Base-by-base conservation (phyloP, 2,329 filamentous ascomycete species). In the Fusarium subtropicale region DNA sequence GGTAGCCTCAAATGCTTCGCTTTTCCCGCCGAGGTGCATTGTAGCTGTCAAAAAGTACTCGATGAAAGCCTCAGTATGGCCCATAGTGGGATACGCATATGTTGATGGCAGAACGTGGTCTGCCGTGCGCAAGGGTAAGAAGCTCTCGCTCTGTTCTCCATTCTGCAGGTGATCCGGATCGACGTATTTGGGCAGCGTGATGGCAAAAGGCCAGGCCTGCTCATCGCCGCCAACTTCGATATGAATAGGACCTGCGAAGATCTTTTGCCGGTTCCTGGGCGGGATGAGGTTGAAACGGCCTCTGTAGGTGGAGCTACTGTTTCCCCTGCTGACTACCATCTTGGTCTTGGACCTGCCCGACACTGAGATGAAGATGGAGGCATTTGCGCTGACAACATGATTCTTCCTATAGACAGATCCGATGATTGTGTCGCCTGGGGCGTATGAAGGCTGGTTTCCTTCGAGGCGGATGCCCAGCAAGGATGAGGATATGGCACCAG, bases 21-120 rank as follows among this genome's bases (percentile, higher is more conserved):
- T 51, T 9, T 58, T 22, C 0, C 38, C 34, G 0, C 55, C 66
- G 39, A 63, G 66, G 10, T 24, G 56, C 8, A 81, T 24, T 1
- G 66, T 59, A 6, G 79, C 79, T 39, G 78, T 62, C 4, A 82
- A 53, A 30, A 69, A 76, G 50, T 82, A 82, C 58, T 82, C 79
- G 16, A 73, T 7, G 18, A 64, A 73, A 0, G 48, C 71, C 16
- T 71, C 58, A 0, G 41, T 62, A 1, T 5, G 5, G 12, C 28
- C 60, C 45, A 7, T 3, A 9, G 22, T 6, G 5, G 39, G n/a
- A 5, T 60, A 33, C 16, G 38, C 22, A 18, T 56, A 73, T 0
- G 56, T 66, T 1, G 64, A 62, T 6, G 68, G 69, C 1, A 73
- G 31, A 8, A 48, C 7, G 1, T 62, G 22, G 5, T 56, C 47